These are phyloP conservation scores for Butyriboletus loyo DNA, from an alignment of 768 basidiomycete species.

Conservation along the genomic window DNA sequence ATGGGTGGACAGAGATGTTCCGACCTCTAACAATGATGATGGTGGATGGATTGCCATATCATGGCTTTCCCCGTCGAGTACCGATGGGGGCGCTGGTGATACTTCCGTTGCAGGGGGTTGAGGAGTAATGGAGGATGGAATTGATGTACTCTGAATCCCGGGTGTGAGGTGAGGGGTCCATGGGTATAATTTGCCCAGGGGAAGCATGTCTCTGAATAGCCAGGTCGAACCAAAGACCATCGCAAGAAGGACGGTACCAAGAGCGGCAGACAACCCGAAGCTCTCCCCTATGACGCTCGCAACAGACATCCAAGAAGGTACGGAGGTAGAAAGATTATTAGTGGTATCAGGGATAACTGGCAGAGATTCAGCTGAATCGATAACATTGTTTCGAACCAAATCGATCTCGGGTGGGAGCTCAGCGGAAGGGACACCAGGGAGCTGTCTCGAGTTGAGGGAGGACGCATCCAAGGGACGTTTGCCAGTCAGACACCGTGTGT, in stretches of 20 bases:
- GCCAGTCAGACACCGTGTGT: conserved; percentile 63
- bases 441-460: conserved; percentile 49
- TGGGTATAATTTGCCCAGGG: conserved; percentile 11
- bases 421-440: conserved; percentile 53
- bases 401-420: conserved; percentile 29
- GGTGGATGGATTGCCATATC: neutral
- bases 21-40: neutral
- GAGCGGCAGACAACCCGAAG: conserved; percentile 11
- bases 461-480: conserved; percentile 51
- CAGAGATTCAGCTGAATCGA: conserved; percentile 15
- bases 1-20: neutral
- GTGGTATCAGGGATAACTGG: conserved; percentile 16
- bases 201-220: conserved; percentile 23
- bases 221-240: conserved; percentile 22
- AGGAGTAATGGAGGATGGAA: neutral
- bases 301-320: conserved; percentile 17
- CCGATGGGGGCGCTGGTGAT: neutral
- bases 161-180: neutral
- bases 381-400: conserved; percentile 3
- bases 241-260: conserved; percentile 25
- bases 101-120: neutral
- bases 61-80: neutral
- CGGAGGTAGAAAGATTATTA: conserved; percentile 9
- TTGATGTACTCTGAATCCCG: neutral
- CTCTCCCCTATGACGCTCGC: conserved; percentile 10